Evolutionary conservation across 371 early-diverging fungal genomes (phyloP).

Genomic region (Rhizoclosmatium hyalinum): DNA sequence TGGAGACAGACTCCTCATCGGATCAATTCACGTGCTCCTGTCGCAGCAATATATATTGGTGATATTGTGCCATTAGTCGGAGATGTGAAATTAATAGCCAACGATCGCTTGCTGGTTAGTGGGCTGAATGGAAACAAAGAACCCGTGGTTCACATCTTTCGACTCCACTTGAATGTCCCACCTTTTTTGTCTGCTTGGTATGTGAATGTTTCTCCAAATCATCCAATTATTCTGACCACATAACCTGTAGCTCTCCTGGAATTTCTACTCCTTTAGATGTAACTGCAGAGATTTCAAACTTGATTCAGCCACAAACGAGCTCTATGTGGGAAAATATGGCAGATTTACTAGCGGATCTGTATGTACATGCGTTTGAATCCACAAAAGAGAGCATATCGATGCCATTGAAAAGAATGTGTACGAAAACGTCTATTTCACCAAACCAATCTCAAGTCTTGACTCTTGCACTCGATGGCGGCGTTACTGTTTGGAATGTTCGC

Average conservation of each 20-base stretch:
- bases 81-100: background rate
- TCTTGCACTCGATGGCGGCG: too few species aligned
- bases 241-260: background rate
- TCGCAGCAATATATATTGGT: background rate
- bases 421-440: constrained; percentile 3
- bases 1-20: background rate
- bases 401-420: background rate
- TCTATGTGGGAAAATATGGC: background rate
- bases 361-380: constrained; percentile 12
- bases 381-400: background rate
- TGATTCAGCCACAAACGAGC: background rate
- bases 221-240: background rate
- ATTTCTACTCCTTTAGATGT: too few species aligned
- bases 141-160: background rate
- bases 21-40: background rate
- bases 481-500: too few species aligned
- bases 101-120: background rate
- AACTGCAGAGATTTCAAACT: background rate
- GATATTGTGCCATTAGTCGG: background rate
- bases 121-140: background rate
- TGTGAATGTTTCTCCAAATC: background rate
- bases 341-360: constrained; percentile 4
- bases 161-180: background rate
- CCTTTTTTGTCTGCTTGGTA: background rate
- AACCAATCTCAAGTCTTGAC: background rate